A percentile compares a stretch with the other conserved stretches of the same genome.
phyloP scores from a whole-genome alignment of 371 early-diverging fungal species.

The Mucor mucedo region DNA sequence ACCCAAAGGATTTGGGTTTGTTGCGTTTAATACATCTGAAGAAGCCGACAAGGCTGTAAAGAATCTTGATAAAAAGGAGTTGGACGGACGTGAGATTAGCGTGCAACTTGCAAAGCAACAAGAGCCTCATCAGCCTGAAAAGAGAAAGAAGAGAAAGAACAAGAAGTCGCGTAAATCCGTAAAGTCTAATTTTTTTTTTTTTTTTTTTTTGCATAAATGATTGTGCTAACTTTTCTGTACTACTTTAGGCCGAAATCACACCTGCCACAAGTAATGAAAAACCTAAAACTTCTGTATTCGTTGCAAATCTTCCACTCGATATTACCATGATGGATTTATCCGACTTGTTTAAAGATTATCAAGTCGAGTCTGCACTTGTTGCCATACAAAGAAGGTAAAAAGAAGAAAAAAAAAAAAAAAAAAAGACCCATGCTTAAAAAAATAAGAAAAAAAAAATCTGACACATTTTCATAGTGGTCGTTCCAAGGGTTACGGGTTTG shows the following conservation, averaged over 20 bases:
- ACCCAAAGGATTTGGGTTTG: constrained; percentile 85
- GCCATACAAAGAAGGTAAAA: constrained; percentile 50
- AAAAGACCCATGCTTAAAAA: neutral
- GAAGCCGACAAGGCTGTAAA: constrained; percentile 80
- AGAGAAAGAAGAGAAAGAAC: constrained; percentile 10
- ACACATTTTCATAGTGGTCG: constrained; percentile 49
- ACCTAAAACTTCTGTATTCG: constrained; percentile 85
- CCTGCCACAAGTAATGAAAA: constrained; percentile 17
- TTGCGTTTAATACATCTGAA: constrained; percentile 75
- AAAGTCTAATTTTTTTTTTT: neutral
- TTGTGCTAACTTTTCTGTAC: neutral
- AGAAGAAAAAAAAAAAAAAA: neutral
- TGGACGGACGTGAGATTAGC: constrained; percentile 84
- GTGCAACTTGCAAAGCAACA: constrained; percentile 82
- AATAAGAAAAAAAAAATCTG: neutral
- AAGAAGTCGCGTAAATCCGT: constrained; percentile 16
- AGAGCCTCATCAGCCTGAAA: constrained; percentile 4
- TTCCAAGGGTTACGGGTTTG: constrained; percentile 94
- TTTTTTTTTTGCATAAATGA: neutral
- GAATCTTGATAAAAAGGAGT: constrained; percentile 70
- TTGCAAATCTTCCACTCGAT: constrained; percentile 92
- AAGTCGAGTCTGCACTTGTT: constrained; percentile 79
- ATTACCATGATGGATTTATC: constrained; percentile 76
- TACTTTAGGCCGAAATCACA: constrained; percentile 1
- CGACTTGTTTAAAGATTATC: constrained; percentile 80